A percentile compares a stretch with the other conserved stretches of the same genome.
phyloP scores from a whole-genome alignment of 371 early-diverging fungal species.

The Mortierella sp. region DNA sequence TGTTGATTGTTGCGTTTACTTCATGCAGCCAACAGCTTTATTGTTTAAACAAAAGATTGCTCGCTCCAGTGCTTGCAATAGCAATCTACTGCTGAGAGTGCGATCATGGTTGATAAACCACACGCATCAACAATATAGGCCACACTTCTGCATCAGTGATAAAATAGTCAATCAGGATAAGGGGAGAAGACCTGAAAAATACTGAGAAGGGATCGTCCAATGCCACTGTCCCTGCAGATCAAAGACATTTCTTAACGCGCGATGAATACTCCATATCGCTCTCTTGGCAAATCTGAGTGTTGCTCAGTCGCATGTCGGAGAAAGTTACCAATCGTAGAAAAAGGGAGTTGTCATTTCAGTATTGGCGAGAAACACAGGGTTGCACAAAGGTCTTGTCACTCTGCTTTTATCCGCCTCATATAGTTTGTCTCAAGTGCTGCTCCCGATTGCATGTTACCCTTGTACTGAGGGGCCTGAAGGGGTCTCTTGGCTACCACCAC shows the following conservation, averaged over 20 bases:
- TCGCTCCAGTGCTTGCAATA: not conserved
- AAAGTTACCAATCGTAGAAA: not conserved
- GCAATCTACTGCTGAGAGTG: not conserved
- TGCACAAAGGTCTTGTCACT: not conserved
- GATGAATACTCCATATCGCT: not conserved
- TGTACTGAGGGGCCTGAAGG: slow-evolving; percentile 20
- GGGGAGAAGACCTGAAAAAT: not conserved
- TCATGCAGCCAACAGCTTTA: not conserved
- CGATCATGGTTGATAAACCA: not conserved
- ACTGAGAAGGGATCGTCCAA: not conserved
- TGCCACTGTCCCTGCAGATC: not conserved
- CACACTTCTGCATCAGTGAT: not conserved
- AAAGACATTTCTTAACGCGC: not conserved
- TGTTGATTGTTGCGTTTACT: no score
- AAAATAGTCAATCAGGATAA: not conserved
- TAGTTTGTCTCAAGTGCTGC: not conserved
- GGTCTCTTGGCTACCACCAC: slow-evolving; percentile 14
- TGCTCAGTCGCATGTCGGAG: not conserved
- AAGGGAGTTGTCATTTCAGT: not conserved
- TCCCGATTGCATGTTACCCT: slow-evolving; percentile 17
- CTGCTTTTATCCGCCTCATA: not conserved
- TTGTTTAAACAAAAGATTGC: not conserved
- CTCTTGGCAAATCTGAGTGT: not conserved
- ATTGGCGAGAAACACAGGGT: slow-evolving; percentile 1
- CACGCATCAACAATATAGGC: not conserved